Evolutionary conservation across 805 yeast species (phyloP).

Genomic region (Metschnikowia hibisci): DNA sequence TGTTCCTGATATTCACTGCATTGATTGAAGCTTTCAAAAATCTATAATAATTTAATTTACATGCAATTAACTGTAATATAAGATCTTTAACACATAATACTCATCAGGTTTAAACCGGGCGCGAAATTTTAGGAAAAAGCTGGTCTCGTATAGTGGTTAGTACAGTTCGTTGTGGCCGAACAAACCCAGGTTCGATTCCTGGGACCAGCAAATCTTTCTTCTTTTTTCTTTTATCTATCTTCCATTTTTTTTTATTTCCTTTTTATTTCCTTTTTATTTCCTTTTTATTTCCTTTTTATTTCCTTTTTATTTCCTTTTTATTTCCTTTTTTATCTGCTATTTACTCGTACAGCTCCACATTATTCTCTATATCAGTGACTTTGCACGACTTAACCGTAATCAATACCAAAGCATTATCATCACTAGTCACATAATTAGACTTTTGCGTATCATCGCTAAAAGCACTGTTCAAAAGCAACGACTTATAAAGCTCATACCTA

Average conservation of each 20-base stretch:
- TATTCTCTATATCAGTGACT: slow-evolving; percentile 75
- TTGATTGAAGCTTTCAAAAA: no score
- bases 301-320: no score
- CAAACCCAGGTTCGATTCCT: slow-evolving; percentile 50
- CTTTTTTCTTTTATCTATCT: no score
- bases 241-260: no score
- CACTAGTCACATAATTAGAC: slow-evolving; percentile 37
- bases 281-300: no score
- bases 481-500: slow-evolving; percentile 58
- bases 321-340: background rate
- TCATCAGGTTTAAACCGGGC: background rate
- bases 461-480: slow-evolving; percentile 55
- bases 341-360: slow-evolving; percentile 35
- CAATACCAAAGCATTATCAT: slow-evolving; percentile 61
- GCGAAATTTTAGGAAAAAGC: slow-evolving; percentile 19
- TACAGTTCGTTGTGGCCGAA: slow-evolving; percentile 49
- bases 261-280: no score
- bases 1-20: no score
- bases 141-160: slow-evolving; percentile 50
- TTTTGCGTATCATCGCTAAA: slow-evolving; percentile 71
- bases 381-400: slow-evolving; percentile 65
- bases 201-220: slow-evolving; percentile 41
- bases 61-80: no score
- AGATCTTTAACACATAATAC: no score
- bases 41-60: no score